Percentiles rank a stretch among this genome's conserved stretches.
Evolutionary conservation across 2,329 filamentous ascomycete species (phyloP).

Genomic region (Exserohilum turcica): DNA sequence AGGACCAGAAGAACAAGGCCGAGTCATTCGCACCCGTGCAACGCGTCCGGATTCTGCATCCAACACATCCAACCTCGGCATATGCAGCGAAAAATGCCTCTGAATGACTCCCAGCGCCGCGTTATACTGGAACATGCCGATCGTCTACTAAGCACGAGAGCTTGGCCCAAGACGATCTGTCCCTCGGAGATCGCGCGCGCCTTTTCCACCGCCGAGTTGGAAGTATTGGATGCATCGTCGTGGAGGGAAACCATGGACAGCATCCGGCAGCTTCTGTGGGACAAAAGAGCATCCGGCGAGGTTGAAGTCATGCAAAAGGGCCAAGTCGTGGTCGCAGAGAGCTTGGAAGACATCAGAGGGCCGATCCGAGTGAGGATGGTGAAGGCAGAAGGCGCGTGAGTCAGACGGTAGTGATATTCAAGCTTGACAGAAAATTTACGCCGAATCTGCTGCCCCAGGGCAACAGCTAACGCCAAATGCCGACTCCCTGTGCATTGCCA

Average conservation of each 20-base stretch:
- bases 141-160: slow-evolving; percentile 38
- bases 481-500: slow-evolving; percentile 6
- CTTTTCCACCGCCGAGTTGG: slow-evolving; percentile 50
- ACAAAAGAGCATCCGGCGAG: slow-evolving; percentile 48
- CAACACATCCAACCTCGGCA: too few species aligned
- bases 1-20: slow-evolving; percentile 1
- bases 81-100: slow-evolving; percentile 28
- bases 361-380: slow-evolving; percentile 53
- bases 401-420: neutral
- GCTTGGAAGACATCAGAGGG: slow-evolving; percentile 50
- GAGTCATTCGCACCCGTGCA: neutral
- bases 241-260: slow-evolving; percentile 58
- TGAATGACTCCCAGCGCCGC: slow-evolving; percentile 23
- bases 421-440: slow-evolving; percentile 9
- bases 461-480: slow-evolving; percentile 6
- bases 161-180: slow-evolving; percentile 58
- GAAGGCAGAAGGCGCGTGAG: slow-evolving; percentile 1
- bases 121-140: slow-evolving; percentile 28
- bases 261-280: slow-evolving; percentile 51
- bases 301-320: slow-evolving; percentile 59
- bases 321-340: slow-evolving; percentile 43
- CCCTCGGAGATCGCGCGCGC: slow-evolving; percentile 58
- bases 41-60: neutral
- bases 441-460: slow-evolving; percentile 6
- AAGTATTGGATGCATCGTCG: slow-evolving; percentile 23